These are phyloP conservation scores for Thyridium curvatum DNA, from an alignment of 2,329 filamentous ascomycete species.

Conservation along the genomic window DNA sequence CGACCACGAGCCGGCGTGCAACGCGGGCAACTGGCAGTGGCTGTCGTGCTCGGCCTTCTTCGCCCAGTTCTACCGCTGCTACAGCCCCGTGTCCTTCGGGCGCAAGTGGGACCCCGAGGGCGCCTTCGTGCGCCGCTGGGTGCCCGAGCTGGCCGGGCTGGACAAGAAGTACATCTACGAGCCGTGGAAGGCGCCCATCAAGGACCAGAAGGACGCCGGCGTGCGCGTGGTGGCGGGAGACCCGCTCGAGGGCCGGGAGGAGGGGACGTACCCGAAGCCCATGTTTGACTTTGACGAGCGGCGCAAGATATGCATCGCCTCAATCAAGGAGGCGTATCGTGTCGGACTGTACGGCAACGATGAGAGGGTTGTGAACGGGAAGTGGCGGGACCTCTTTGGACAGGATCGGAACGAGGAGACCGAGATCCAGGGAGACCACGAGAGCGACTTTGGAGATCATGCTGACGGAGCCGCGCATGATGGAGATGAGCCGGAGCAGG, in stretches of 20 bases:
- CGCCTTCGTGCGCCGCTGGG: conserved; percentile 54
- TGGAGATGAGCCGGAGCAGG: too few species aligned
- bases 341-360: background rate
- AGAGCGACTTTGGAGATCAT: too few species aligned
- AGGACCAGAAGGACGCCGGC: conserved; percentile 37
- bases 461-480: too few species aligned
- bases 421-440: background rate
- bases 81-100: conserved; percentile 64
- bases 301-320: conserved; percentile 44
- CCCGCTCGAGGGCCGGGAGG: conserved; percentile 30
- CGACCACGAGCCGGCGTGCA: conserved; percentile 69
- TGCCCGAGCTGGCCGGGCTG: conserved; percentile 58
- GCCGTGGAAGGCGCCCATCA: conserved; percentile 67
- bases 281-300: conserved; percentile 70
- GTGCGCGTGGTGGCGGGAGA: conserved; percentile 38
- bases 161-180: conserved; percentile 71
- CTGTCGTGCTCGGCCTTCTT: conserved; percentile 71
- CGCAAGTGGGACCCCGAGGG: conserved; percentile 72
- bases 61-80: conserved; percentile 64
- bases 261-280: conserved; percentile 60
- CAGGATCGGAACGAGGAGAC: background rate
- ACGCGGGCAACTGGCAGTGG: conserved; percentile 76
- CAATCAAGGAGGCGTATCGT: conserved; percentile 8
- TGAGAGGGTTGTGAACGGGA: background rate
- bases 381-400: too few species aligned